Percentiles rank a stretch among this genome's conserved stretches.
phyloP scores from a whole-genome alignment of 2,329 filamentous ascomycete genomes.

The Fusarium torulosum region DNA sequence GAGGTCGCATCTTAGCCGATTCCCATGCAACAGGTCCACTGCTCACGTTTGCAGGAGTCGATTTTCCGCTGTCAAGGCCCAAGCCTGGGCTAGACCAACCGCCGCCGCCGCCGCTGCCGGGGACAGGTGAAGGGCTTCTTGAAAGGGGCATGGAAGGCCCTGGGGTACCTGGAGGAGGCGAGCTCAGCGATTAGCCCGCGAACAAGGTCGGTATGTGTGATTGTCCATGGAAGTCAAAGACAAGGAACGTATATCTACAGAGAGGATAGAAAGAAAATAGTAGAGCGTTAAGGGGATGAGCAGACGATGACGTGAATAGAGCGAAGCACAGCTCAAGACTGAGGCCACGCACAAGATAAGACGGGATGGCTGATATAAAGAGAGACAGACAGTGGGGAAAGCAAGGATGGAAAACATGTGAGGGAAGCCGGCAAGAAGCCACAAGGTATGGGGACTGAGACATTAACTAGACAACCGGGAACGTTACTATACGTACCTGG shows the following conservation, averaged over 20 bases:
- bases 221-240: conserved; percentile 28
- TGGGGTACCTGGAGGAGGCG: conserved; percentile 62
- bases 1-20: conserved; percentile 81
- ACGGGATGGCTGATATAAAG: conserved; percentile 19
- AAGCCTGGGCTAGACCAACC: conserved; percentile 90
- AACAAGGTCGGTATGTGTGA: conserved; percentile 24
- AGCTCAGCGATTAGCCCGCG: conserved; percentile 48
- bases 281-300: neutral
- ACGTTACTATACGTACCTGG: conserved; percentile 61
- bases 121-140: conserved; percentile 86
- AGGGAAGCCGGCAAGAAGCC: conserved; percentile 23
- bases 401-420: conserved; percentile 21
- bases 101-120: conserved; percentile 85
- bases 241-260: conserved; percentile 13
- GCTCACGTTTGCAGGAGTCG: conserved; percentile 72
- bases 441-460: conserved; percentile 40
- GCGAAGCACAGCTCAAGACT: conserved; percentile 11
- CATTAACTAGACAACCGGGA: conserved; percentile 31
- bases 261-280: neutral
- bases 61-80: conserved; percentile 77
- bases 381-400: conserved; percentile 24
- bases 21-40: conserved; percentile 81
- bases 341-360: conserved; percentile 10
- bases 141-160: conserved; percentile 81
- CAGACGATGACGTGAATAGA: conserved; percentile 15